phyloP scores from a whole-genome alignment of 2,329 filamentous ascomycete species.

The Pyrenophora tritici-repentis region DNA sequence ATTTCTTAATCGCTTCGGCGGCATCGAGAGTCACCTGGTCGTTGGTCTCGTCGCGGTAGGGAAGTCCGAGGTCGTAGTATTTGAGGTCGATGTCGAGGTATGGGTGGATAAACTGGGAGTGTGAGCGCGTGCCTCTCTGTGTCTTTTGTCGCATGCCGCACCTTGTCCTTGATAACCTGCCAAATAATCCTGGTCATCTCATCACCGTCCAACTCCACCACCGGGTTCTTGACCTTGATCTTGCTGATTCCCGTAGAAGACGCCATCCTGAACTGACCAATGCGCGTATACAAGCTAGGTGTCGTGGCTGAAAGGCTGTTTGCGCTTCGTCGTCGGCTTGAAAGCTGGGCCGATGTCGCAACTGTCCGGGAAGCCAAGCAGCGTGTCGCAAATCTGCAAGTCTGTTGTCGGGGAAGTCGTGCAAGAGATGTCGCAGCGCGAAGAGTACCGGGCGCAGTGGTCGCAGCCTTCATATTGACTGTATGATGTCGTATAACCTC shows the following conservation, averaged over 20 bases:
- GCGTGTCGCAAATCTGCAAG: slow-evolving; percentile 38
- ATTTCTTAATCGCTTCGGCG: slow-evolving; percentile 98
- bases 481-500: slow-evolving; percentile 32
- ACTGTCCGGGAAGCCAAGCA: slow-evolving; percentile 31
- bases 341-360: slow-evolving; percentile 32
- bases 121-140: slow-evolving; percentile 9
- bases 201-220: slow-evolving; percentile 94
- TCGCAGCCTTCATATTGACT: slow-evolving; percentile 38
- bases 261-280: slow-evolving; percentile 41
- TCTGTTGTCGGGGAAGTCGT: slow-evolving; percentile 27
- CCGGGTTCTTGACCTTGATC: slow-evolving; percentile 99
- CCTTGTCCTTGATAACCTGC: slow-evolving; percentile 97
- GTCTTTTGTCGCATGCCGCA: slow-evolving; percentile 35
- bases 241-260: slow-evolving; percentile 80
- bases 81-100: slow-evolving; percentile 98
- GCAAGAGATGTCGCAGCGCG: slow-evolving; percentile 30
- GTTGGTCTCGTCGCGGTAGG: slow-evolving; percentile 94
- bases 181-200: slow-evolving; percentile 99
- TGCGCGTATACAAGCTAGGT: slow-evolving; percentile 10
- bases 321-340: slow-evolving; percentile 21
- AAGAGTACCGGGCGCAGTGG: slow-evolving; percentile 33
- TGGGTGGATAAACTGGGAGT: slow-evolving; percentile 78
- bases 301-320: slow-evolving; percentile 11
- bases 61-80: slow-evolving; percentile 93
- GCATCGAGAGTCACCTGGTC: slow-evolving; percentile 95